Evolutionary conservation across 176 grass and related monocot genomes (phyloP), one percentile per base, ranked within the genome.

Genomic region (Aegilops sharonensis): DNA sequence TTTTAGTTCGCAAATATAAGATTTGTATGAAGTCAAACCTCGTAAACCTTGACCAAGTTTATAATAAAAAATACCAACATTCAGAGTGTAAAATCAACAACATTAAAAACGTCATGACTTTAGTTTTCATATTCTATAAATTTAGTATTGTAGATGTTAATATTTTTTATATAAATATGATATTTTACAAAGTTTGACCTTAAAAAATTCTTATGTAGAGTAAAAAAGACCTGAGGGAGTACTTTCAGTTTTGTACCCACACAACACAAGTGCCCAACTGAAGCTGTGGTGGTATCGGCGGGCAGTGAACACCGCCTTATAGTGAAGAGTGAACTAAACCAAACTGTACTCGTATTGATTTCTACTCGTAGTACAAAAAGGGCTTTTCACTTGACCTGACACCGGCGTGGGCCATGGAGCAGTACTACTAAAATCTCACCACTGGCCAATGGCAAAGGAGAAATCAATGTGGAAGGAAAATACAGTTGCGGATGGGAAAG

Each of bases 391-490:
- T 27, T 61, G 69, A 77, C 62, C 64, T 37, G 78, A 68, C 88
- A 59, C 64, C 27, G 9, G n/a, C 35, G 81, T 21, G 37, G 37
- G 32, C 25, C 43, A 5, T 15, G 72, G 35, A 43, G 18, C 0
- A n/a, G 18, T 18, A 54, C 64, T 11, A 50, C 34, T 3, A n/a
- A 60, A 35, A 31, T 36, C 10, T 34, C 35, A 17, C 72, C 27
- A 30, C 72, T 52, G 6, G 59, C 11, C 34, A 13, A 78, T 36
- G 69, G 62, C 1, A 12, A 52, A 13, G 21, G 40, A 15, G 3
- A 20, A 25, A 40, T 90, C 73, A 52, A 79, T 79, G 89, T 36
- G 73, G 84, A 57, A 45, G 57, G 84, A 87, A 87, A 87, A 90
- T 84, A 29, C 84, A 37, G 89, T 87, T 90, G 80, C 81, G 89